phyloP scores from a whole-genome alignment of 2,329 filamentous ascomycete species.

The Didymella keratinophila region DNA sequence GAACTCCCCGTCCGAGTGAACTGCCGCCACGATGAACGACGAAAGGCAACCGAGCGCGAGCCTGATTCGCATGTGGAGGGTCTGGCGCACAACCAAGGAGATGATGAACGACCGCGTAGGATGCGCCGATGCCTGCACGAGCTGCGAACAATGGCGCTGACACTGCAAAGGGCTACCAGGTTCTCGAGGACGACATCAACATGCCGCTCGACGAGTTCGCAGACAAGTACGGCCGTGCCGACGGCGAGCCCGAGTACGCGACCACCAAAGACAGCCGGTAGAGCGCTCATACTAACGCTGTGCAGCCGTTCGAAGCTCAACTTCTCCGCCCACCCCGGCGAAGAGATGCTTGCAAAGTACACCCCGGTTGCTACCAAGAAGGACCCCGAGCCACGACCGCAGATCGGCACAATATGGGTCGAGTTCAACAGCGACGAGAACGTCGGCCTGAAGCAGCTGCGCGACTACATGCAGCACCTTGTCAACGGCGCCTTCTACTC shows the following conservation, averaged over 20 bases:
- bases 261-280: constrained; percentile 7
- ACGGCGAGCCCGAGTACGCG: constrained; percentile 78
- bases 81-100: constrained; percentile 91
- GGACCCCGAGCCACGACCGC: constrained; percentile 73
- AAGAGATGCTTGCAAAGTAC: constrained; percentile 84
- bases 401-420: constrained; percentile 89
- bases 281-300: constrained; percentile 17
- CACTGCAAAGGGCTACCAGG: constrained; percentile 80
- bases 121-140: constrained; percentile 31
- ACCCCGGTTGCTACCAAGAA: constrained; percentile 73
- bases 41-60: constrained; percentile 32
- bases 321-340: constrained; percentile 86
- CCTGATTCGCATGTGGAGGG: constrained; percentile 80
- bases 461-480: constrained; percentile 84
- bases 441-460: constrained; percentile 92
- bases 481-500: constrained; percentile 82
- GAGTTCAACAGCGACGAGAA: constrained; percentile 84
- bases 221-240: constrained; percentile 71
- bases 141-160: constrained; percentile 29
- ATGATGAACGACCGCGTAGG: constrained; percentile 91
- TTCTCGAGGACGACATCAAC: constrained; percentile 87
- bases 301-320: constrained; percentile 80
- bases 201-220: constrained; percentile 86
- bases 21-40: constrained; percentile 39
- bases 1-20: constrained; percentile 9